Conservation (phyloP, 148 eudicot species). For the Silene latifolia region DNA sequence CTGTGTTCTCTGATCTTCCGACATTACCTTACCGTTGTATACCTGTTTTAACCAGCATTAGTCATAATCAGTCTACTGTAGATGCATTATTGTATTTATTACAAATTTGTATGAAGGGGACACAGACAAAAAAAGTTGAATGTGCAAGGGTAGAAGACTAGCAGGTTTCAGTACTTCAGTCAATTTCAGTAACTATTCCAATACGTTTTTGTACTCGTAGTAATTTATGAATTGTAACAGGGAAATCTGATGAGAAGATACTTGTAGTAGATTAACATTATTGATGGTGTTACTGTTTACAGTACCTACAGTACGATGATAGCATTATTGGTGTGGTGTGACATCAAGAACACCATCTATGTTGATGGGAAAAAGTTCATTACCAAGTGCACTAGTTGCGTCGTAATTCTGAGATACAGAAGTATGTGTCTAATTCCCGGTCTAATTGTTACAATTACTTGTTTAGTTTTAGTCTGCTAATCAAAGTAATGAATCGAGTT, state of each 20-base stretch:
- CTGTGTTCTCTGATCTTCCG: conserved; percentile 57
- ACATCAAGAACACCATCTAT: not conserved
- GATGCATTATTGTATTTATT: not conserved
- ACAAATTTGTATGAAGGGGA: no score
- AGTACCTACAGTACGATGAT: not conserved
- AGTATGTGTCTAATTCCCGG: no score
- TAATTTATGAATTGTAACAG: not conserved
- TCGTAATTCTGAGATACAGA: no score
- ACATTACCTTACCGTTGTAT: conserved; percentile 40
- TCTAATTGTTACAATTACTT: no score
- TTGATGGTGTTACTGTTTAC: not conserved
- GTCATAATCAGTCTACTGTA: not conserved
- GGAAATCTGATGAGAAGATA: no score
- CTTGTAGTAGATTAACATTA: not conserved
- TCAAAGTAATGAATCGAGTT: no score
- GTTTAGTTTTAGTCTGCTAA: no score
- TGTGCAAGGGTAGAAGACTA: not conserved
- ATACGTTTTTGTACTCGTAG: not conserved
- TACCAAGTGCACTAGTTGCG: no score
- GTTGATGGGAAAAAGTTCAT: no score
- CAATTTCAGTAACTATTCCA: no score
- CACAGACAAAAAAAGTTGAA: not conserved
- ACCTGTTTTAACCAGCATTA: conserved; percentile 33
- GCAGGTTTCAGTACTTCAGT: not conserved
- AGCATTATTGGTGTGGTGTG: not conserved